These are phyloP conservation scores for Talaromyces liani DNA, from an alignment of 495 filamentous ascomycete genomes.

Conservation along the genomic window DNA sequence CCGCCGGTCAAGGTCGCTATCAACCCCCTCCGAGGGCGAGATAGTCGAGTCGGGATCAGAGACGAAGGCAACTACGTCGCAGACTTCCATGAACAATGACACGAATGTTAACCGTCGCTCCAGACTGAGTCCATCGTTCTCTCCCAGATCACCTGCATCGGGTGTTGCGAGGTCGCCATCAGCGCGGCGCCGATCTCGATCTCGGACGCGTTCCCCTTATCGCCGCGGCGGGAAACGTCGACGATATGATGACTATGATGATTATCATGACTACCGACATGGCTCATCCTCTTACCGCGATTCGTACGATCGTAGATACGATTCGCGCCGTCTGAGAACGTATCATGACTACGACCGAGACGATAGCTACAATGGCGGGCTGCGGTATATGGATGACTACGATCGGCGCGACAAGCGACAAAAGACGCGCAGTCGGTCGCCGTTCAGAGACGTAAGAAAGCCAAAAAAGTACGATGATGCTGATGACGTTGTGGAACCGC, in stretches of 20 bases:
- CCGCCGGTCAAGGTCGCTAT: slow-evolving; percentile 36
- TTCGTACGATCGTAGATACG: slow-evolving; percentile 21
- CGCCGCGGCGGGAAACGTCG: slow-evolving; percentile 60
- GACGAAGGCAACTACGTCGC: slow-evolving; percentile 69
- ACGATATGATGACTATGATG: slow-evolving; percentile 56
- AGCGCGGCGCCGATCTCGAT: slow-evolving; percentile 27
- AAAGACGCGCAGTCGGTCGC: slow-evolving; percentile 58
- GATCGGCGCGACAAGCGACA: slow-evolving; percentile 56
- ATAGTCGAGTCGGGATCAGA: slow-evolving; percentile 69
- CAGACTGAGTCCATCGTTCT: slow-evolving; percentile 44
- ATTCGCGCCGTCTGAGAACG: slow-evolving; percentile 29
- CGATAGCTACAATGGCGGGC: slow-evolving; percentile 33
- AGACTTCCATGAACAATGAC: slow-evolving; percentile 59
- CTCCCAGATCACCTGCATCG: slow-evolving; percentile 44
- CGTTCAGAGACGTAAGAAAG: slow-evolving; percentile 34
- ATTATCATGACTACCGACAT: slow-evolving; percentile 44
- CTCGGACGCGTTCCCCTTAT: slow-evolving; percentile 37
- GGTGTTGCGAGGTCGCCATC: slow-evolving; percentile 24
- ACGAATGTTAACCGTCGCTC: slow-evolving; percentile 69
- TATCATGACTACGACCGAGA: slow-evolving; percentile 65
- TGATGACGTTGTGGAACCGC: slow-evolving; percentile 24
- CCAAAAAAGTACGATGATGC: slow-evolving; percentile 31
- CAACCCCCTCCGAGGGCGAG: slow-evolving; percentile 70
- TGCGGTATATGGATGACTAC: slow-evolving; percentile 52
- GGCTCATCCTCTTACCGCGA: slow-evolving; percentile 29